Conservation (phyloP, 108 stramenopile species). For the Conticribra guillardii region DNA sequence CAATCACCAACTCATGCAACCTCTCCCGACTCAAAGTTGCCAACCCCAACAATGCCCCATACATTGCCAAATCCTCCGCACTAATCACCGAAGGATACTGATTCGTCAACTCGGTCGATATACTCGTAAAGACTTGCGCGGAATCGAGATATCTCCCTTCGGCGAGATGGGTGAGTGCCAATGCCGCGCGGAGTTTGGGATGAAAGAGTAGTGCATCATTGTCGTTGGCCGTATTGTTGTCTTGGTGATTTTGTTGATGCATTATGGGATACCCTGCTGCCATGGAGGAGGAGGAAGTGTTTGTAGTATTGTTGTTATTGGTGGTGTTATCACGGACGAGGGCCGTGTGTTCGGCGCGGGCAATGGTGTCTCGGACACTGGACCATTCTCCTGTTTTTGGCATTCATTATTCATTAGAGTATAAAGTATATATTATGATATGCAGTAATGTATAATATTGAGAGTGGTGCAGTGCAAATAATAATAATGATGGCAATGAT, state of each 20-base stretch:
- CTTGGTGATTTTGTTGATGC: too few relatives aligned
- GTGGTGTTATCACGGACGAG: too few relatives aligned
- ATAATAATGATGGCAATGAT: too few relatives aligned
- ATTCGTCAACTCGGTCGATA: conserved; percentile 45
- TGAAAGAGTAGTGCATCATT: conserved; percentile 26
- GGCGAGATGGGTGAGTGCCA: conserved; percentile 45
- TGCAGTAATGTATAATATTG: too few relatives aligned
- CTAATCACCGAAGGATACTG: conserved; percentile 41
- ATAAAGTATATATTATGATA: not conserved
- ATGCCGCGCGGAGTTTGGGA: conserved; percentile 49
- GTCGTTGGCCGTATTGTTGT: conserved; percentile 6
- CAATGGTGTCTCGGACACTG: conserved; percentile 38
- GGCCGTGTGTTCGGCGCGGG: conserved; percentile 39
- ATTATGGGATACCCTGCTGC: too few relatives aligned
- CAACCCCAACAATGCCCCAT: conserved; percentile 67
- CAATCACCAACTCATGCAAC: conserved; percentile 34
- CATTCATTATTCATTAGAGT: not conserved
- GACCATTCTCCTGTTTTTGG: conserved; percentile 32
- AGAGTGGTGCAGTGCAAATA: too few relatives aligned
- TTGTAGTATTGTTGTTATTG: too few relatives aligned
- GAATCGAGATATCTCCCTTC: conserved; percentile 47
- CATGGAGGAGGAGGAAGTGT: conserved; percentile 1
- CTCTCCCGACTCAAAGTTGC: conserved; percentile 48
- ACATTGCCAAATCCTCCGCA: conserved; percentile 79
- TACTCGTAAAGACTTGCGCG: conserved; percentile 35